Base-by-base conservation (phyloP, 495 filamentous ascomycete genomes). In the Hyaloscypha hepaticicola region DNA sequence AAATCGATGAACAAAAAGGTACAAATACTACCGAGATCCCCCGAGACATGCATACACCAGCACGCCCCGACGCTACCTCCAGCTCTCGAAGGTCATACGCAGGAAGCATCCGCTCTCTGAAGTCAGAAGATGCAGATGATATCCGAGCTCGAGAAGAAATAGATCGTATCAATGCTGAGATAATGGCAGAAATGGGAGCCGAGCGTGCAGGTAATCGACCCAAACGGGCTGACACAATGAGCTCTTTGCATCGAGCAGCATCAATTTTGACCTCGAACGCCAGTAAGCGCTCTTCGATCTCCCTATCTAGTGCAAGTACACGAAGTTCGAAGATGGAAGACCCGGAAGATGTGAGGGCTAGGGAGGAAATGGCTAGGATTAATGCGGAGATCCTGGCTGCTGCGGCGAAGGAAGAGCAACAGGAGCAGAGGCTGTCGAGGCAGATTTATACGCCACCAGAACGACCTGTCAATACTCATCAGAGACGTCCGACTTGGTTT, bases 61-160 rank as follows among this genome's bases (percentile, higher is more conserved):
- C 25, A 53, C 50, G 25, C n/a, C 25, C 50, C 14, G 50, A 53
- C 25, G 6, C 50, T 9, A 53, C 50, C 19, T 21, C 21, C 22
- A 24, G 22, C 50, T 27, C 50, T 8, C 8, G 50, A 53, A 53
- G 12, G 25, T 53, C 50, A 25, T 53, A 53, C 50, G 25, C 22
- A 6, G 50, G 50, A 6, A 53, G 50, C 50, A 53, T 53, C 21
- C 50, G 50, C 8, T 53, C 50, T 26, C 8, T 53, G 25, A 24
- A 53, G 19, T 53, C 50, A 26, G 50, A 53, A 26, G 50, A 53
- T 19, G 50, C 50, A 16, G 50, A 53, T 3, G 50, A 53, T 26
- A 53, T 53, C n/a, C 21, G 50, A 26, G 50, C 50, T 9, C 5
- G 50, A 53, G 50, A 53, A 16, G 50, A 53, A 53, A 53, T 53